Conservation (phyloP, 1,284 basidiomycete genomes). For the Termitomyces sp. region DNA sequence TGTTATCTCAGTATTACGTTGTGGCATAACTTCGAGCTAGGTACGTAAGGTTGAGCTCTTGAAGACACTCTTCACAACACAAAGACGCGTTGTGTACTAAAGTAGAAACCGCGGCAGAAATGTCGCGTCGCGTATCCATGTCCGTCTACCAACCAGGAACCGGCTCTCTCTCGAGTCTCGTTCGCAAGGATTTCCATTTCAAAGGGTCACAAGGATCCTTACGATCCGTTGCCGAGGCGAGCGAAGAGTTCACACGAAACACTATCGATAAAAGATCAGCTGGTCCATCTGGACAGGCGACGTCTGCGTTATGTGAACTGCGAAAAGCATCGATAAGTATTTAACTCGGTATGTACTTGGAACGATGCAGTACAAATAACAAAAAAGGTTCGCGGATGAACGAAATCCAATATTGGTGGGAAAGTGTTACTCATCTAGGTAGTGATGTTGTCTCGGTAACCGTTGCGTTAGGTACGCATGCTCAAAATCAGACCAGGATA, state of each 20-base stretch:
- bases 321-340: conserved; percentile 8
- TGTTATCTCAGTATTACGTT: not conserved
- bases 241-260: not conserved
- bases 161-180: not conserved
- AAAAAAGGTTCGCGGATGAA: conserved; percentile 6
- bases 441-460: conserved; percentile 22
- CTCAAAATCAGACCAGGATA: conserved; percentile 1
- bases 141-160: conserved; percentile 13
- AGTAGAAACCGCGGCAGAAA: conserved; percentile 13
- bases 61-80: not conserved
- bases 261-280: conserved; percentile 11
- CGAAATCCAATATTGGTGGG: conserved; percentile 4
- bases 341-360: no score
- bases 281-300: not conserved
- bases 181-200: conserved; percentile 3
- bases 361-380: not conserved
- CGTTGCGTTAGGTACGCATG: conserved; percentile 13
- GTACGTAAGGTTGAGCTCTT: not conserved
- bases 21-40: not conserved
- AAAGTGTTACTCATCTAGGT: not conserved
- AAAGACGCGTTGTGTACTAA: not conserved
- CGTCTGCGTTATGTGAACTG: not conserved
- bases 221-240: not conserved
- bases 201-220: conserved; percentile 4
- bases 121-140: conserved; percentile 9